Evolutionary conservation across 129 eudicot species (phyloP), one percentile per base, ranked within the genome.

Genomic region (carrot (Daucus carota)): DNA sequence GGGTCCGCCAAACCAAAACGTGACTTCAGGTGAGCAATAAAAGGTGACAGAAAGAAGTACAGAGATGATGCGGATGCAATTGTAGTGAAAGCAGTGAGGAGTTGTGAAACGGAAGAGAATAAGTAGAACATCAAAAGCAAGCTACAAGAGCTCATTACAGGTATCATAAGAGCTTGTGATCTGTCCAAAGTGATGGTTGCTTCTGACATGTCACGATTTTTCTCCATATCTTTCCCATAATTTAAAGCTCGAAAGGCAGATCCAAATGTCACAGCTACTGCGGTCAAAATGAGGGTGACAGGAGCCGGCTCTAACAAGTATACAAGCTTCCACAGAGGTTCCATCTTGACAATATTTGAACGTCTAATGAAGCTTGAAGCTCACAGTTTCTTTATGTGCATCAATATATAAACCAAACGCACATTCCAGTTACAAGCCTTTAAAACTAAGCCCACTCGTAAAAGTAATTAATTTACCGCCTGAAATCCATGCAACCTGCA

Each of bases 111-210:
- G 6, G 98, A 91, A 67, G 98, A 91, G 86, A 94, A 94, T 76
- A 94, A 74, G 85, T 94, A 94, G 85, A 94, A 94, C 98, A 94
- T 94, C 50, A 87, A 70, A 43, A 94, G 83, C 80, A 94, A 78
- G 87, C 98, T 94, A 83, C 86, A 87, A 1, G 98, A 94, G 84
- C 98, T 91, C 98, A 94, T 87, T 62, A 94, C 83, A 14, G 98
- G 98, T 57, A 94, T 91, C 98, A 94, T 91, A 43, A 94, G 81
- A 10, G 98, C 98, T 78, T 94, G 98, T 31, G 98, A 94, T 50
- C 92, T 85, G 71, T 94, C 97, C 78, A 94, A 79, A 26, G 98
- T 94, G 38, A 94, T 94, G 48, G 96, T 89, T 45, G 92, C 97
- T 77, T 94, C 98, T 5, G 93, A 91, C 13, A 94, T 54, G 70